Base-by-base conservation (phyloP, 176 grass and related monocot species). In the Ananas comosus region DNA sequence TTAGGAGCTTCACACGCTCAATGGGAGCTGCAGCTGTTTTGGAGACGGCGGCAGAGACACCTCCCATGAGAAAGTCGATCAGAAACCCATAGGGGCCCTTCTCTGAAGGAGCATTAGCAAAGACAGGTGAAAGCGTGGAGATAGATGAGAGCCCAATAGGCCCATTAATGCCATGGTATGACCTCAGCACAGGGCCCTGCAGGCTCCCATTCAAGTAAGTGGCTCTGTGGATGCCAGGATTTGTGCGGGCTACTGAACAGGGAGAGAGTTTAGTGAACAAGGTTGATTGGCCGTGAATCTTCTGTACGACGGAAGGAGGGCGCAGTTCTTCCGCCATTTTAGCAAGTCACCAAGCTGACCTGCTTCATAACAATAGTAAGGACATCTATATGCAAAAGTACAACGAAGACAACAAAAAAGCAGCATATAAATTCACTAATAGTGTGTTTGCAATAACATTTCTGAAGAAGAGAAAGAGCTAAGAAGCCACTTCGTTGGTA, bases 11-110 rank as follows among this genome's bases (percentile, higher is more conserved):
- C 33, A 42, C 33, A 42, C 33, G 33, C 33, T 42, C 33, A 42
- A 42, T 42, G 33, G 33, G 33, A 42, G 33, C 33, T 42, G 33
- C 33, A 42, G 33, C 33, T 42, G 33, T 42, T 42, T 42, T 42
- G 33, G 33, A 42, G 4, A 42, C 33, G 4, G 33, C 33, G 5
- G 33, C 33, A 42, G 33, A 42, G 33, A 42, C 33, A 6, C 33
- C 33, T 42, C 33, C 33, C 33, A 42, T 42, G 33, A 42, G 33
- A 42, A 42, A 67, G 47, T 67, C 64, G 3, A 17, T 67, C 14
- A 67, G 28, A 67, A 67, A 67, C n/a, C 64, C 64, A 28, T 24
- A 42, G 47, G 24, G 1, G 47, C 64, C 64, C 64, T 67, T 67
- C 64, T 67, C 64, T 29, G 14, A 9, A 33, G 64, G 64, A 28